Evolutionary conservation across 2,329 filamentous ascomycete genomes (phyloP).

Genomic region (Hymenoscyphus occultus): DNA sequence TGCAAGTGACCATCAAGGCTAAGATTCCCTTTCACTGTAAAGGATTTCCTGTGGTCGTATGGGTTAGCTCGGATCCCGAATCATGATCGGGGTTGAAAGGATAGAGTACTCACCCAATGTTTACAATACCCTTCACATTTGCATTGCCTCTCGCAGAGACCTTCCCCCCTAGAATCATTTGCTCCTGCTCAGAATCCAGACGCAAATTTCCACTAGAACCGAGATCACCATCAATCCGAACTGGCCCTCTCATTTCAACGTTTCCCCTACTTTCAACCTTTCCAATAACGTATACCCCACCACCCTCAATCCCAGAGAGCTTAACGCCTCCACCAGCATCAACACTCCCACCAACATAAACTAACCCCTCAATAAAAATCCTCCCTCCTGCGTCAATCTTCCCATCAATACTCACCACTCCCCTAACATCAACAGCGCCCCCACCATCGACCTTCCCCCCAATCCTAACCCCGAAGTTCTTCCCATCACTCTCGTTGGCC

Average conservation of each 20-base stretch:
- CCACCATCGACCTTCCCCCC: slow-evolving; percentile 10
- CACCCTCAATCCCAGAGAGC: not conserved
- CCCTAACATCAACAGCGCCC: slow-evolving; percentile 2
- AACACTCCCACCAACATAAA: slow-evolving; percentile 20
- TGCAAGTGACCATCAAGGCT: not conserved
- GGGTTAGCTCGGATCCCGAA: not conserved
- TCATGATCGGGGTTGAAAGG: not conserved
- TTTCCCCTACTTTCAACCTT: slow-evolving; percentile 18
- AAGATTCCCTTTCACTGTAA: not conserved
- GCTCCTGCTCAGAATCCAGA: slow-evolving; percentile 8
- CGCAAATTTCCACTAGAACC: slow-evolving; percentile 21
- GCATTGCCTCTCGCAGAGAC: slow-evolving; percentile 11
- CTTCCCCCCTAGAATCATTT: slow-evolving; percentile 21
- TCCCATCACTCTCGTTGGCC: not conserved
- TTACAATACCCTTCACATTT: slow-evolving; percentile 23
- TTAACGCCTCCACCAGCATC: slow-evolving; percentile 14
- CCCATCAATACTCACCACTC: not conserved
- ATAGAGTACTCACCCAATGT: slow-evolving; percentile 19
- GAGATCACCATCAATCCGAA: slow-evolving; percentile 20
- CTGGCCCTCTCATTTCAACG: slow-evolving; percentile 19
- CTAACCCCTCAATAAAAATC: not conserved
- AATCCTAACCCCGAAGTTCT: slow-evolving; percentile 16
- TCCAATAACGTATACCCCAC: slow-evolving; percentile 14
- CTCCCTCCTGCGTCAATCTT: slow-evolving; percentile 9
- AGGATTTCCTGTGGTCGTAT: not conserved